These are phyloP conservation scores for Nannizzia gypsea DNA, from an alignment of 2,329 filamentous ascomycete species.

Conservation along the genomic window DNA sequence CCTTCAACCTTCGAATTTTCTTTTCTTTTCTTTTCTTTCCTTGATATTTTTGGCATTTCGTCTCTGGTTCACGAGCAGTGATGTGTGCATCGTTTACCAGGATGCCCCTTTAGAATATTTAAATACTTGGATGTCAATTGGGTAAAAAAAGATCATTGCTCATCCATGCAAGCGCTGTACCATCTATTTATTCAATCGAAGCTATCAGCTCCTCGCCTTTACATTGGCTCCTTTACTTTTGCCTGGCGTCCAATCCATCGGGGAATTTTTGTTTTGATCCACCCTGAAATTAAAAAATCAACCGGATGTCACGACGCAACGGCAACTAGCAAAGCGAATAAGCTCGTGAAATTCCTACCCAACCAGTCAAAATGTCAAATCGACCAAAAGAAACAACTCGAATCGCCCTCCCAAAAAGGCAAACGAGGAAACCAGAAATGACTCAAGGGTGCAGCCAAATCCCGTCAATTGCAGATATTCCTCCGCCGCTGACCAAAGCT, in stretches of 20 bases:
- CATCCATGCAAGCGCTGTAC: constrained; percentile 1
- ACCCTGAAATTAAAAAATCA: not conserved
- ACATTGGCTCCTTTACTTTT: not conserved
- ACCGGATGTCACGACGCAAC: not conserved
- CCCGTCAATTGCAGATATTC: not conserved
- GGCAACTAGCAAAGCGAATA: no score
- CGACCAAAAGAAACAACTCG: not conserved
- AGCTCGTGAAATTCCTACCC: not conserved
- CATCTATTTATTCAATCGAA: constrained; percentile 1
- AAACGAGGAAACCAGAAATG: not conserved
- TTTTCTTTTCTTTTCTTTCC: not conserved
- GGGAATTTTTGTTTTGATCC: not conserved
- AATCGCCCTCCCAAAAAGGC: not conserved
- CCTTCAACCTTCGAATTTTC: no score
- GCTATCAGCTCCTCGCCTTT: not conserved
- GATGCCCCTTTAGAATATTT: not conserved
- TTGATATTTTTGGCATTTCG: not conserved
- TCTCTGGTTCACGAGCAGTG: not conserved
- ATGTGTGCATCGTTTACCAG: not conserved
- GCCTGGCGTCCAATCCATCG: not conserved
- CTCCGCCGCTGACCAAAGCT: not conserved
- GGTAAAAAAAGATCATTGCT: not conserved
- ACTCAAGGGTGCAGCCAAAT: not conserved
- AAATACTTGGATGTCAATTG: constrained; percentile 1
- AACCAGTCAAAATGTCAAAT: not conserved